These are phyloP conservation scores for Calocera cornea DNA, from an alignment of 768 basidiomycete genomes.

Conservation along the genomic window DNA sequence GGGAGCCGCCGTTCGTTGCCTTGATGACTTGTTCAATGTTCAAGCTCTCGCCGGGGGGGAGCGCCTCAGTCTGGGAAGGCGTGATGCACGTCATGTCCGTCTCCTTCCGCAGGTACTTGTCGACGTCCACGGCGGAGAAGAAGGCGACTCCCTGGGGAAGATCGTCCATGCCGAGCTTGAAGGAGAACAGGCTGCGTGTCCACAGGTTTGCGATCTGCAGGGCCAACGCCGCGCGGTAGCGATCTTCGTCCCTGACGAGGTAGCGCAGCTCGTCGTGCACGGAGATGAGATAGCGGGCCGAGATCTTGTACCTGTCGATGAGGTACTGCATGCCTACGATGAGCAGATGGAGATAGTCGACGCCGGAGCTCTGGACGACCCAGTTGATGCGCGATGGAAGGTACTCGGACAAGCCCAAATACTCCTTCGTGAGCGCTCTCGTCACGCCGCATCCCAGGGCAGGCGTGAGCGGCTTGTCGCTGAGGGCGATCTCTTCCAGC, in stretches of 20 bases:
- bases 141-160: slow-evolving; percentile 91
- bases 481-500: slow-evolving; percentile 84
- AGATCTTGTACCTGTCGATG: slow-evolving; percentile 61
- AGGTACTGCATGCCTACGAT: slow-evolving; percentile 92
- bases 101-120: slow-evolving; percentile 83
- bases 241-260: slow-evolving; percentile 76
- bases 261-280: slow-evolving; percentile 97
- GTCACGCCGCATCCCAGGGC: slow-evolving; percentile 91
- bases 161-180: slow-evolving; percentile 88
- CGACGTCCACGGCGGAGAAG: slow-evolving; percentile 93
- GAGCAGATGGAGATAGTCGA: slow-evolving; percentile 93
- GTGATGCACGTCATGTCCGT: slow-evolving; percentile 93
- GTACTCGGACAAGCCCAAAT: slow-evolving; percentile 66
- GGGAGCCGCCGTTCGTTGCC: slow-evolving; percentile 55
- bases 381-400: slow-evolving; percentile 97
- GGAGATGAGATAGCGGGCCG: slow-evolving; percentile 87
- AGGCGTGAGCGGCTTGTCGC: slow-evolving; percentile 76
- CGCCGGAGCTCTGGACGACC: slow-evolving; percentile 97
- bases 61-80: slow-evolving; percentile 71
- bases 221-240: slow-evolving; percentile 80
- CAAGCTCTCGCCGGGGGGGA: slow-evolving; percentile 78
- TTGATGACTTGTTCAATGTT: slow-evolving; percentile 52
- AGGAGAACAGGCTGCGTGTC: slow-evolving; percentile 85
- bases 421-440: slow-evolving; percentile 78
- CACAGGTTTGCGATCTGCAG: slow-evolving; percentile 91